These are phyloP conservation scores for Chlamydomonas incerta DNA, from an alignment of 139 green algal genomes.

Conservation along the genomic window DNA sequence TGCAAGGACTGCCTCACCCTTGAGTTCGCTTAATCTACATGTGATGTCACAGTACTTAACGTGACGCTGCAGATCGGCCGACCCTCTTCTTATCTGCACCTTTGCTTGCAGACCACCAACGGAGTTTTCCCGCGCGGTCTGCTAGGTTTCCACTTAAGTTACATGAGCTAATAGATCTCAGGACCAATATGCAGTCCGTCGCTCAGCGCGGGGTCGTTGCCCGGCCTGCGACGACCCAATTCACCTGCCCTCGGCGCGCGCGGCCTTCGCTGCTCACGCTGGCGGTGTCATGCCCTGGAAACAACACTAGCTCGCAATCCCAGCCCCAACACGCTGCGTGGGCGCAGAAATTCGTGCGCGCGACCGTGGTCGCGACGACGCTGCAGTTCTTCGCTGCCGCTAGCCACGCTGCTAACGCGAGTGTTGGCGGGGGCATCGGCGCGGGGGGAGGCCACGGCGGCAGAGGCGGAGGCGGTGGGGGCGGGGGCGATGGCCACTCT, in stretches of 20 bases:
- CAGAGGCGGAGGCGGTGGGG: conserved; percentile 34
- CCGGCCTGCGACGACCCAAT: too few species aligned
- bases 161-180: too few species aligned
- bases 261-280: background rate
- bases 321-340: background rate
- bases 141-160: too few species aligned
- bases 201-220: too few species aligned
- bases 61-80: too few species aligned
- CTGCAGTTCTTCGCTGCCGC: conserved; percentile 5
- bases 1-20: too few species aligned
- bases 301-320: background rate
- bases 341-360: conserved; percentile 4
- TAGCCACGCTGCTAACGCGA: conserved; percentile 17
- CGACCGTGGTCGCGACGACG: conserved; percentile 7
- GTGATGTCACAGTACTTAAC: too few species aligned
- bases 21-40: too few species aligned
- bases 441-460: conserved; percentile 28
- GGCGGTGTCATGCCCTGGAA: background rate
- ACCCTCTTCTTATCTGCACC: too few species aligned
- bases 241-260: background rate
- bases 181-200: too few species aligned
- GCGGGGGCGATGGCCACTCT: conserved; percentile 1
- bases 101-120: too few species aligned
- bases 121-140: too few species aligned
- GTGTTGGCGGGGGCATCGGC: conserved; percentile 9